A percentile compares a stretch with the other conserved stretches of the same genome.
Evolutionary conservation across 2,329 filamentous ascomycete species (phyloP).

Genomic region (Macrophomina tecta): DNA sequence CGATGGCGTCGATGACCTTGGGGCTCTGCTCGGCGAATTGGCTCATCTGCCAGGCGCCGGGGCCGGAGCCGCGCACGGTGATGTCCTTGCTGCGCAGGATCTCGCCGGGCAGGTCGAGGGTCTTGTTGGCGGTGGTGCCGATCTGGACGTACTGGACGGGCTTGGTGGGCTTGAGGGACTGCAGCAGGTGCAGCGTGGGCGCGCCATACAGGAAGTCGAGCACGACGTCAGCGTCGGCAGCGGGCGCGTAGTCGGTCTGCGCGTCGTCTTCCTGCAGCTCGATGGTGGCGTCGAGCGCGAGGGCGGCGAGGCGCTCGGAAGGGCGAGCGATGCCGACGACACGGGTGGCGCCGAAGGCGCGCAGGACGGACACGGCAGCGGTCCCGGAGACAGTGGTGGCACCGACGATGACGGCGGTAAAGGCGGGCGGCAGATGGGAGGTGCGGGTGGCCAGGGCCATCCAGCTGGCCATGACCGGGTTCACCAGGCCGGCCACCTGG

Average conservation of each 20-base stretch:
- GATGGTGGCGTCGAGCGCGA: constrained; percentile 56
- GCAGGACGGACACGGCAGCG: constrained; percentile 57
- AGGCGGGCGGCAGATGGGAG: constrained; percentile 47
- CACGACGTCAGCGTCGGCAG: constrained; percentile 59
- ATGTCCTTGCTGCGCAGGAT: constrained; percentile 58
- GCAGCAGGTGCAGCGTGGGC: constrained; percentile 47
- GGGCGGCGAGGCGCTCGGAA: constrained; percentile 47
- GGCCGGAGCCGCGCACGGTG: constrained; percentile 54
- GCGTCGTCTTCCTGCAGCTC: constrained; percentile 46
- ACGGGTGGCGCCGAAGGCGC: constrained; percentile 55
- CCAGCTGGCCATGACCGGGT: constrained; percentile 63
- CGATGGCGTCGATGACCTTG: constrained; percentile 35
- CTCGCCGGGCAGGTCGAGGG: constrained; percentile 49
- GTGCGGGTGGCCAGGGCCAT: constrained; percentile 61
- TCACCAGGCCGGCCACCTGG: constrained; percentile 59
- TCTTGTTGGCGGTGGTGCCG: constrained; percentile 51
- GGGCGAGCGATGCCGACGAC: constrained; percentile 62
- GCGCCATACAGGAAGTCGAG: constrained; percentile 64
- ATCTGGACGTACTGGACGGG: constrained; percentile 62
- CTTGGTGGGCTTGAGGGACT: constrained; percentile 48
- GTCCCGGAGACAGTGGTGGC: constrained; percentile 61
- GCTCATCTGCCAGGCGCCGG: constrained; percentile 51
- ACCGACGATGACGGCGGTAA: constrained; percentile 59
- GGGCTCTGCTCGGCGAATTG: constrained; percentile 41
- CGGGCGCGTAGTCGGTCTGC: constrained; percentile 55